Percentiles rank a stretch among this genome's conserved stretches.
Evolutionary conservation across 805 yeast genomes (phyloP).

Genomic region (Metschnikowia picachoensis): DNA sequence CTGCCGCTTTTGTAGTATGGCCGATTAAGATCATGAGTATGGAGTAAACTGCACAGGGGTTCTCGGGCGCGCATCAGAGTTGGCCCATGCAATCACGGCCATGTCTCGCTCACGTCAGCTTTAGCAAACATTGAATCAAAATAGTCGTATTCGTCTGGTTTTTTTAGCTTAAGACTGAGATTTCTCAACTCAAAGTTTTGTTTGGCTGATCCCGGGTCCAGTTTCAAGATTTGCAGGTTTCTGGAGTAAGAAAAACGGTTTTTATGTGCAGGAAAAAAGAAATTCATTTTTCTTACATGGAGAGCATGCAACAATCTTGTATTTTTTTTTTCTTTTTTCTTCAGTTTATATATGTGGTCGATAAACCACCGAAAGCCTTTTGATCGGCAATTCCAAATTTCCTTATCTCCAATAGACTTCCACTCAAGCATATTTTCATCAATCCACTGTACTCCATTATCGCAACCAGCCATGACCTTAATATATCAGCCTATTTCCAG

Average conservation of each 20-base stretch:
- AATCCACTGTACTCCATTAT: not conserved
- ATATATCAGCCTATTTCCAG: constrained; percentile 34
- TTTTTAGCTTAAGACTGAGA: too few species aligned
- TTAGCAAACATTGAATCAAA: too few species aligned
- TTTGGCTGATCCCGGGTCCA: too few species aligned
- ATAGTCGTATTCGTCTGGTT: too few species aligned
- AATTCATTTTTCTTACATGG: constrained; percentile 10
- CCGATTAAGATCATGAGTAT: constrained; percentile 2
- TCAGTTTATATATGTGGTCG: constrained; percentile 7
- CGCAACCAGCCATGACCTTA: constrained; percentile 21
- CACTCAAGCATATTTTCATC: too few species aligned
- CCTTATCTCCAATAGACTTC: not conserved
- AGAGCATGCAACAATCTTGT: constrained; percentile 13
- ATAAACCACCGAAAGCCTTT: not conserved
- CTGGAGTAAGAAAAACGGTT: not conserved
- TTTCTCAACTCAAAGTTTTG: not conserved
- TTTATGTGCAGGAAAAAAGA: constrained; percentile 16
- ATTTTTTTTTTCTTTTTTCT: constrained; percentile 9
- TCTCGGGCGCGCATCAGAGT: constrained; percentile 14
- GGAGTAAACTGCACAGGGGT: constrained; percentile 13
- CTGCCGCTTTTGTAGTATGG: not conserved
- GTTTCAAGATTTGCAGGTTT: too few species aligned
- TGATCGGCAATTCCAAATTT: too few species aligned
- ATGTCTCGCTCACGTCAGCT: too few species aligned
- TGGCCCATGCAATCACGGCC: constrained; percentile 6